Percentiles rank a stretch among this genome's conserved stretches.
phyloP scores from a whole-genome alignment of 306 rosid genomes.

The Geum urbanum region DNA sequence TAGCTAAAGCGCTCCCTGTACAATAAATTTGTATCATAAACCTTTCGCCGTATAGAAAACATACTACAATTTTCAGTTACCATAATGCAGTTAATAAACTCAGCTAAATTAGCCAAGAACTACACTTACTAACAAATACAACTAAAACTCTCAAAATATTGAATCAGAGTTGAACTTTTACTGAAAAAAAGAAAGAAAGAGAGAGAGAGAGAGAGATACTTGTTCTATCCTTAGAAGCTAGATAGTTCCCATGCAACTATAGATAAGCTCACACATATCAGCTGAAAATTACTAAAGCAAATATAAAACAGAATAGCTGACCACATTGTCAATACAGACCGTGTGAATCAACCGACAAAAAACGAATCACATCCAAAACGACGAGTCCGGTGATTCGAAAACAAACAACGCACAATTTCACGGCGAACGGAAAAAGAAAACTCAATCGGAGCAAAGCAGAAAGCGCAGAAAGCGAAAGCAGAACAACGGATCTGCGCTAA shows the following conservation, averaged over 20 bases:
- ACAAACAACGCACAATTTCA: background rate
- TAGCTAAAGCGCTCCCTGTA: conserved; percentile 36
- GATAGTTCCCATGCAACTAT: conserved; percentile 25
- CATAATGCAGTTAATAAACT: conserved; percentile 33
- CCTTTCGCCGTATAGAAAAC: background rate
- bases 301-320: conserved; percentile 3
- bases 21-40: conserved; percentile 20
- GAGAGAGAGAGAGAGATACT: too few relatives aligned
- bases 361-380: conserved; percentile 17
- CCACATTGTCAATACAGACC: conserved; percentile 37
- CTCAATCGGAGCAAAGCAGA: background rate
- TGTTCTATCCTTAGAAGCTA: conserved; percentile 18
- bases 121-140: conserved; percentile 15
- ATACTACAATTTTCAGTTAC: background rate
- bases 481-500: conserved; percentile 54
- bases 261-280: background rate
- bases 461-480: conserved; percentile 24
- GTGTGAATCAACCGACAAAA: conserved; percentile 28
- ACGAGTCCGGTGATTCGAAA: too few relatives aligned
- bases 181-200: background rate
- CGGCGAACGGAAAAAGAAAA: background rate
- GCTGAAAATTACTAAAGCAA: background rate
- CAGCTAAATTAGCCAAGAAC: conserved; percentile 6
- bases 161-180: background rate
- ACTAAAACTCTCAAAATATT: background rate